These are phyloP conservation scores for Yamagishiella unicocca DNA, from an alignment of 139 green algal genomes.

Conservation along the genomic window DNA sequence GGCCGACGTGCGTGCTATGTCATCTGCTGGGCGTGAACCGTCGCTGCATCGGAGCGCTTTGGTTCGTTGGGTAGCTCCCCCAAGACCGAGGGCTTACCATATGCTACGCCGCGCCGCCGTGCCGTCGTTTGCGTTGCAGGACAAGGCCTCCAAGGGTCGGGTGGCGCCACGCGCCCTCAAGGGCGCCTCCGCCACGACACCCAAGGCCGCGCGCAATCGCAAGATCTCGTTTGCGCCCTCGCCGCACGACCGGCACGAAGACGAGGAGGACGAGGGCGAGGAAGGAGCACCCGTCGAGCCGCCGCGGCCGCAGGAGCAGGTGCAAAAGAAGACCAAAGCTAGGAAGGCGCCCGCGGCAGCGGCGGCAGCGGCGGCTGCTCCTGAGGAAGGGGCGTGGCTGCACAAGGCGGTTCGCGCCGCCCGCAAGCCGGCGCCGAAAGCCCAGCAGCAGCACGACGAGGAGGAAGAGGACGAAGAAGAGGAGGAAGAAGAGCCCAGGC, in stretches of 20 bases:
- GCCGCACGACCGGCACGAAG: not conserved
- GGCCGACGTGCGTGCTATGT: no score
- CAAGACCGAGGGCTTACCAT: no score
- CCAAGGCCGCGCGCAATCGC: conserved; percentile 21
- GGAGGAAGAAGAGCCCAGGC: not conserved
- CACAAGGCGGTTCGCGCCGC: not conserved
- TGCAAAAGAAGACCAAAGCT: not conserved
- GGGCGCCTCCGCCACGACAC: not conserved
- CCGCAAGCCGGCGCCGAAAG: not conserved
- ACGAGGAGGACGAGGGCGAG: not conserved
- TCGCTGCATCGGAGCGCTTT: no score
- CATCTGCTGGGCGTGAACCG: no score
- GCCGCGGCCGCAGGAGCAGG: not conserved
- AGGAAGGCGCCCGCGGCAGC: not conserved
- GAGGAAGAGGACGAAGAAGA: conserved; percentile 18
- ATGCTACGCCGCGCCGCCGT: no score
- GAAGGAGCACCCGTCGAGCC: not conserved
- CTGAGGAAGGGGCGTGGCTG: conserved; percentile 15
- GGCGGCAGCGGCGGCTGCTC: not conserved
- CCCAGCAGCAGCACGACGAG: not conserved
- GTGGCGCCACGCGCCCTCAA: conserved; percentile 27
- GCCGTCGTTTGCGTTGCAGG: conserved; percentile 13
- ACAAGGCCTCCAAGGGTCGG: conserved; percentile 20
- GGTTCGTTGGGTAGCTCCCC: no score
- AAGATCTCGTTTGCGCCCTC: conserved; percentile 44